Evolutionary conservation across 306 rosid genomes (phyloP).

Genomic region (Trifolium dubium): DNA sequence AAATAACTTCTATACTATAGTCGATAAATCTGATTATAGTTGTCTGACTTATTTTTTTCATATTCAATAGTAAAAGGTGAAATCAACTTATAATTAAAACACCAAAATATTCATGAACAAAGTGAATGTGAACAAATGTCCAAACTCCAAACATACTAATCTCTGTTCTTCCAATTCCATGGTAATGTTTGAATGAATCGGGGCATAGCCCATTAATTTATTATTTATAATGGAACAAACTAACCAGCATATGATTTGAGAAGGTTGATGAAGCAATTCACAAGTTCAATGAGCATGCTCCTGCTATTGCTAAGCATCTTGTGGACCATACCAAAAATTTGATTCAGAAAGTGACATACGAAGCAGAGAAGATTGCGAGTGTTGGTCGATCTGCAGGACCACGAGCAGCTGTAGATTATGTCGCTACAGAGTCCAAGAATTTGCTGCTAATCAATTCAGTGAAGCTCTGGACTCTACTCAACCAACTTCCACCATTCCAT

Average conservation of each 20-base stretch:
- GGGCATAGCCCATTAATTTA: background rate
- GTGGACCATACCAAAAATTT: slow-evolving; percentile 43
- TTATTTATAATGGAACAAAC: background rate
- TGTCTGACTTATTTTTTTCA: too few species aligned
- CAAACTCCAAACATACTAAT: background rate
- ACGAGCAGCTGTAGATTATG: slow-evolving; percentile 57
- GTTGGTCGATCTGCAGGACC: slow-evolving; percentile 69
- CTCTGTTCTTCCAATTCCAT: slow-evolving; percentile 2
- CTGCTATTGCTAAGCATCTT: slow-evolving; percentile 60
- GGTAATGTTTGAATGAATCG: slow-evolving; percentile 3
- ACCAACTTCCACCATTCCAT: slow-evolving; percentile 57
- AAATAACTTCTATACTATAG: too few species aligned
- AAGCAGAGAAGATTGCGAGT: slow-evolving; percentile 46
- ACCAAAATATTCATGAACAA: too few species aligned
- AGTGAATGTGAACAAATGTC: too few species aligned
- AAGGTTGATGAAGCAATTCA: slow-evolving; percentile 68
- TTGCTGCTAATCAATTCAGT: slow-evolving; percentile 51
- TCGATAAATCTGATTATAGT: too few species aligned
- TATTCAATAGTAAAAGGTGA: too few species aligned
- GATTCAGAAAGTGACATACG: slow-evolving; percentile 44
- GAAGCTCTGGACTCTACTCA: slow-evolving; percentile 58
- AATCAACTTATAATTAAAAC: too few species aligned
- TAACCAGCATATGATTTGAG: background rate
- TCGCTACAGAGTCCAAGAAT: slow-evolving; percentile 61
- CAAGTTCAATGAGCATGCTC: slow-evolving; percentile 68